These are phyloP conservation scores for Aechmea fasciata DNA, from an alignment of 176 grass and related monocot species.

Conservation along the genomic window DNA sequence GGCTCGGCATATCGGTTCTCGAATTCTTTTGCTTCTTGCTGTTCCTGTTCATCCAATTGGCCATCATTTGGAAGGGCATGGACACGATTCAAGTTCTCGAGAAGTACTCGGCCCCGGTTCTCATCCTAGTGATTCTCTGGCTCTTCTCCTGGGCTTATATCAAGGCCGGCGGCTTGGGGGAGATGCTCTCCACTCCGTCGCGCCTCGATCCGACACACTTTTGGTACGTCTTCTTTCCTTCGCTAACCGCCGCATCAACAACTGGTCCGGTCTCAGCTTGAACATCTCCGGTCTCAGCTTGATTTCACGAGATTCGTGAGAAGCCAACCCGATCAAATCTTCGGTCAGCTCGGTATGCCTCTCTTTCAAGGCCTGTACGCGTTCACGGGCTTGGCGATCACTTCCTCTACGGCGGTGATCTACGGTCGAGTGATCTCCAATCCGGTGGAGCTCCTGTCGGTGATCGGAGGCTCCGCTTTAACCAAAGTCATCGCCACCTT, in stretches of 20 bases:
- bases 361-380: constrained; percentile 23
- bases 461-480: constrained; percentile 13
- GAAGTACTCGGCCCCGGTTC: constrained; percentile 23
- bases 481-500: constrained; percentile 11
- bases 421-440: constrained; percentile 28
- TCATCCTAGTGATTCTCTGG: constrained; percentile 9
- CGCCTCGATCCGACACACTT: constrained; percentile 18
- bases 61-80: constrained; percentile 33
- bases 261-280: constrained; percentile 22
- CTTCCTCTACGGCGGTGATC: constrained; percentile 33
- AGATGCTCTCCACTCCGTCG: constrained; percentile 26
- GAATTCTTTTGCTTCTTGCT: constrained; percentile 34
- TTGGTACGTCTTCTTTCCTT: constrained; percentile 41
- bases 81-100: constrained; percentile 6
- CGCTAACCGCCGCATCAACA: constrained; percentile 26
- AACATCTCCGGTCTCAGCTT: too few species aligned
- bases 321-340: constrained; percentile 22
- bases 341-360: constrained; percentile 33
- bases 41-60: constrained; percentile 20
- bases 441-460: constrained; percentile 28
- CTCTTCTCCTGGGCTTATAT: constrained; percentile 33
- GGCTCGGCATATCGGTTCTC: constrained; percentile 27
- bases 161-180: constrained; percentile 32
- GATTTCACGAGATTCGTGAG: constrained; percentile 34
- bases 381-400: constrained; percentile 30